Evolutionary conservation across 371 early-diverging fungal genomes (phyloP).

Genomic region (Saksenaea vasiformis): DNA sequence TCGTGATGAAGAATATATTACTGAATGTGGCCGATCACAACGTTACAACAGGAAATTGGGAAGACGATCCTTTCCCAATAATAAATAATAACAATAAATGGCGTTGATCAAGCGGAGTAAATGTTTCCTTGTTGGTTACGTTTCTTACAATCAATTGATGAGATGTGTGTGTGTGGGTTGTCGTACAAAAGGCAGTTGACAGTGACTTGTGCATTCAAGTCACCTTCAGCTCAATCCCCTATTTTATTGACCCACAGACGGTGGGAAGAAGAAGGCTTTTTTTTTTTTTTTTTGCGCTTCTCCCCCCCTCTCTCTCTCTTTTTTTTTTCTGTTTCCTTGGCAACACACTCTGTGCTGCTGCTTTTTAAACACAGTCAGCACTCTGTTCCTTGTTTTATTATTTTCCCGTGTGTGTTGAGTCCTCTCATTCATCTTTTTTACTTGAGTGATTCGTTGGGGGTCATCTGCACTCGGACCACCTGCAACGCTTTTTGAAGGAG

Average conservation of each 20-base stretch:
- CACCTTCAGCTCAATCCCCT: neutral
- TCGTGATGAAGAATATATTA: no score
- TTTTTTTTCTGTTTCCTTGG: neutral
- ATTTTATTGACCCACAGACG: conserved; percentile 3
- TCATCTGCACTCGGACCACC: conserved; percentile 7
- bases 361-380: conserved; percentile 3
- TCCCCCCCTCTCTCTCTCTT: neutral
- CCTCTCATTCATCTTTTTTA: conserved; percentile 1
- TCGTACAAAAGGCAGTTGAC: neutral
- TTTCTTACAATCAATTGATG: no score
- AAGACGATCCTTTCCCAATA: no score
- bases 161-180: neutral
- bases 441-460: conserved; percentile 2
- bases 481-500: conserved; percentile 1
- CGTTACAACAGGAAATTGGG: no score
- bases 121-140: no score
- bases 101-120: no score
- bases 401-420: neutral
- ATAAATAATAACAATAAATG: no score
- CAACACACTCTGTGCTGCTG: neutral
- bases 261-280: neutral
- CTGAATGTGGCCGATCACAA: no score
- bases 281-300: neutral
- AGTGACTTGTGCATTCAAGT: neutral
- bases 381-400: conserved; percentile 2